Conservation (phyloP, 2,329 filamentous ascomycete genomes). For the Neodidymelliopsis sp. region DNA sequence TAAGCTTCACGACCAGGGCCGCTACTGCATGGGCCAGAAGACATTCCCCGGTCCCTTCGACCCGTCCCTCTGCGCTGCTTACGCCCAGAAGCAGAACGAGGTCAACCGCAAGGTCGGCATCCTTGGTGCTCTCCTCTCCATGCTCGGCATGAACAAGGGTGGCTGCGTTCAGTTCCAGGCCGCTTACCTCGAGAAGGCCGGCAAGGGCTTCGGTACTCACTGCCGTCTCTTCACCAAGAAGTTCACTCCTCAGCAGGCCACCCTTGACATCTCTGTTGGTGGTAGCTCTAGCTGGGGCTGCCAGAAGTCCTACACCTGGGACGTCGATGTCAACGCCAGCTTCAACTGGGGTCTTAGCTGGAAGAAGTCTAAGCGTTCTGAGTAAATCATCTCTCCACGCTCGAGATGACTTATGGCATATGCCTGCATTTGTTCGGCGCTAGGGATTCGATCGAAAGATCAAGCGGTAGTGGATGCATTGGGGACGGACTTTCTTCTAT, state of each 20-base stretch:
- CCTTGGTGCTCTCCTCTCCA: constrained; percentile 19
- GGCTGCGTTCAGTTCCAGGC: constrained; percentile 37
- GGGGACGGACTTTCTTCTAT: constrained; percentile 2
- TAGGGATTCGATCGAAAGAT: constrained; percentile 4
- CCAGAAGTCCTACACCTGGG: constrained; percentile 35
- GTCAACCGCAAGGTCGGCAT: constrained; percentile 28
- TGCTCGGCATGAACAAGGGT: constrained; percentile 31
- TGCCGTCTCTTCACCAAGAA: constrained; percentile 39
- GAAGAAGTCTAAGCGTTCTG: constrained; percentile 16
- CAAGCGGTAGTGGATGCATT: not conserved
- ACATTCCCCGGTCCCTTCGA: constrained; percentile 38
- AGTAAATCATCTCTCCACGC: not conserved
- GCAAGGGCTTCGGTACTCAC: constrained; percentile 34
- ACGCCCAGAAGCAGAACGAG: constrained; percentile 34
- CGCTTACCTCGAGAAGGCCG: constrained; percentile 32
- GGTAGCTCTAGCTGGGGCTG: constrained; percentile 26
- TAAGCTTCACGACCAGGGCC: constrained; percentile 34
- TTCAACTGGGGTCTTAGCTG: constrained; percentile 30
- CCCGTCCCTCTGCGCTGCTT: constrained; percentile 33
- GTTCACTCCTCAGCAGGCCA: constrained; percentile 27
- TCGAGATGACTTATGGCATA: not conserved
- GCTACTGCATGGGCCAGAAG: constrained; percentile 35
- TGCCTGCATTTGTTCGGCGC: constrained; percentile 7
- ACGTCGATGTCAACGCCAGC: constrained; percentile 31
- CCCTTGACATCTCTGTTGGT: constrained; percentile 27